phyloP scores from a whole-genome alignment of 78 protist genomes.

The Protostelium mycophagum region DNA sequence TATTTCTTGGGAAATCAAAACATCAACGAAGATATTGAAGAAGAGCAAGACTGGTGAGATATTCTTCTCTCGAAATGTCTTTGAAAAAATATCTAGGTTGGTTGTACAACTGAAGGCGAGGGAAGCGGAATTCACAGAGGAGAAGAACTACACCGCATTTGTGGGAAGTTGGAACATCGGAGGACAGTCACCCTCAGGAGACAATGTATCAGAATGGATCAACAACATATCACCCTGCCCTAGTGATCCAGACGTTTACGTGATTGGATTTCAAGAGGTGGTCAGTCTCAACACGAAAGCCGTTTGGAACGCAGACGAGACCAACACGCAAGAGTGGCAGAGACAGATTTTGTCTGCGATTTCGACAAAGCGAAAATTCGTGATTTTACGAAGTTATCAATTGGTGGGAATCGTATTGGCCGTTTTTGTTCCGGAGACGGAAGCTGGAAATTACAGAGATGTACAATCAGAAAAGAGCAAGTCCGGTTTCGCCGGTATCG shows the following conservation, averaged over 20 bases:
- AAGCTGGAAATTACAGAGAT: constrained; percentile 20
- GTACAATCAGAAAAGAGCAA: constrained; percentile 42
- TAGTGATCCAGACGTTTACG: constrained; percentile 55
- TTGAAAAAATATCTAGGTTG: constrained; percentile 16
- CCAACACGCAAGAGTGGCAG: constrained; percentile 57
- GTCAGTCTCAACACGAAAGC: constrained; percentile 56
- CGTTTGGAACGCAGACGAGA: constrained; percentile 30
- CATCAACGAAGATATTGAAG: background rate
- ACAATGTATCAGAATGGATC: constrained; percentile 23
- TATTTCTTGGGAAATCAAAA: constrained; percentile 36
- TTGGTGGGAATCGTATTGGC: constrained; percentile 69
- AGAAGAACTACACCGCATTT: constrained; percentile 33
- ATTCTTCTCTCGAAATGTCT: background rate
- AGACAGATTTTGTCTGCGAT: constrained; percentile 28
- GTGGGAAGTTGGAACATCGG: constrained; percentile 59
- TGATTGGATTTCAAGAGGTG: constrained; percentile 70
- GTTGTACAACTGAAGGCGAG: constrained; percentile 25
- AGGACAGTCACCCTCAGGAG: constrained; percentile 23
- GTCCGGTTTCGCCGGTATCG: constrained; percentile 39
- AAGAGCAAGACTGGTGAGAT: background rate
- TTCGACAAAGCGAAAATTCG: background rate
- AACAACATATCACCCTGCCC: constrained; percentile 4
- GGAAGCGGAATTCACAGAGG: constrained; percentile 15
- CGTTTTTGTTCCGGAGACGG: constrained; percentile 54
- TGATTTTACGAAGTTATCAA: constrained; percentile 54